Base-by-base conservation (phyloP, 2,329 filamentous ascomycete genomes). In the Monilinia aucupariae region DNA sequence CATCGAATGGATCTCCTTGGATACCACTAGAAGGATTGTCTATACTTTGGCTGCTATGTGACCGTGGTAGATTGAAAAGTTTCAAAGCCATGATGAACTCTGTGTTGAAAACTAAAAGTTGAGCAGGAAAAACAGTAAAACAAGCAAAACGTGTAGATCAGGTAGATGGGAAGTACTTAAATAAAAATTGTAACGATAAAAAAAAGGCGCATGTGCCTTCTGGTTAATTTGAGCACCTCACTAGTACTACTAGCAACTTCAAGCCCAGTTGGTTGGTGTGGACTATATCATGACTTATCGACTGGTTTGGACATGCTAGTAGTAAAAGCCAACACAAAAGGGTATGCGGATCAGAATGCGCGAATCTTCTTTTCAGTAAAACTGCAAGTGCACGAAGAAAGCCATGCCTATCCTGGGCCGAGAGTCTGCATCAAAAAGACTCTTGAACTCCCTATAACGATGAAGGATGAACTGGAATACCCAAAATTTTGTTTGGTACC, bases 1-100 rank as follows among this genome's bases (percentile, higher is more conserved):
- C 48, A n/a, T 22, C 43, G 41, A 48, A 54, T 43, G 58, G 32
- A 41, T 59, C 48, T 52, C 17, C 59, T 37, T 61, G 39, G 25
- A 3, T 37, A 15, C 55, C 50, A 47, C 25, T n/a, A 17, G 55
- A 55, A 22, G 59, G 59, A 30, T 56, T 39, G 5, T 34, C 22
- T 17, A 17, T 12, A 9, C 13, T 47, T 17, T 3, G 17, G 12
- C 8, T 30, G n/a, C 20, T 34, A 8, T 5, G 17, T 3, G 27
- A 34, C 20, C 54, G 13, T 1, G 54, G 25, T 4, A 27, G 25
- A 22, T 1, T 17, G 27, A n/a, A 22, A 20, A n/a, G 4, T 27
- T 45, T 25, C 8, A 27, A 45, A 56, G 7, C 27, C 54, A 56
- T 56, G 0, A 15, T 34, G 5, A 7, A 34, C 5, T 45, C 6